Base-by-base conservation (phyloP, 2,329 filamentous ascomycete genomes). In the Curvularia verruculosa region DNA sequence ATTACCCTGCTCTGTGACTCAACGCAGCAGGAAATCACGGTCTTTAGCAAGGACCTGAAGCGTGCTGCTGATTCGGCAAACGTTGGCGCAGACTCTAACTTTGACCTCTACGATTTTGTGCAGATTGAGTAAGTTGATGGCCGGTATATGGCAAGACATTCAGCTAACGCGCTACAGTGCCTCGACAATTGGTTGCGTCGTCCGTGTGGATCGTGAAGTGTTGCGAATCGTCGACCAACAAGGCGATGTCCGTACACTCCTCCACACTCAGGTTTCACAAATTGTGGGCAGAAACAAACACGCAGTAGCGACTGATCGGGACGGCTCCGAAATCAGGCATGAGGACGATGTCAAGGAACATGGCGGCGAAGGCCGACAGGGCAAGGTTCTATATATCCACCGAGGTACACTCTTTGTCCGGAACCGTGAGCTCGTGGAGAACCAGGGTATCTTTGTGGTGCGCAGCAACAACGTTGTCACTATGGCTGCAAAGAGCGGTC, bases 21-120 rank as follows among this genome's bases (percentile, higher is more conserved):
- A 75, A 95, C 87, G 59, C 94, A 95, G 77, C 88, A 89, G 50
- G 95, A 99, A 75, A 92, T 99, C 66, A 97, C 93, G 0, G 95
- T 99, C 31, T 99, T 99, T 74, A 97, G 94, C 81, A 97, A 96
- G 75, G 95, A 99, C 79, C 80, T 99, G 59, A 87, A 96, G 65
- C 91, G 96, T 76, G 95, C 95, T 26, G 92, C 91, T 53, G 95
- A 98, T 73, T 92, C 92, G 66, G 93, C 92, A 61, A 92, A 91
- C 15, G 88, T 93, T 70, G 90, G 91, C 26, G 87, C 87, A 29
- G 83, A 94, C n/a, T 92, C 92, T 10, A 91, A 96, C 77, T 98
- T 90, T 75, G 90, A 93, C 66, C 87, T 99, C 31, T 92, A 96
- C 67, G 95, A 99, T 74, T 84, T 99, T 24, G 92, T 99, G 13